phyloP scores from a whole-genome alignment of 352 stramenopile genomes.

The Lagenidium giganteum region DNA sequence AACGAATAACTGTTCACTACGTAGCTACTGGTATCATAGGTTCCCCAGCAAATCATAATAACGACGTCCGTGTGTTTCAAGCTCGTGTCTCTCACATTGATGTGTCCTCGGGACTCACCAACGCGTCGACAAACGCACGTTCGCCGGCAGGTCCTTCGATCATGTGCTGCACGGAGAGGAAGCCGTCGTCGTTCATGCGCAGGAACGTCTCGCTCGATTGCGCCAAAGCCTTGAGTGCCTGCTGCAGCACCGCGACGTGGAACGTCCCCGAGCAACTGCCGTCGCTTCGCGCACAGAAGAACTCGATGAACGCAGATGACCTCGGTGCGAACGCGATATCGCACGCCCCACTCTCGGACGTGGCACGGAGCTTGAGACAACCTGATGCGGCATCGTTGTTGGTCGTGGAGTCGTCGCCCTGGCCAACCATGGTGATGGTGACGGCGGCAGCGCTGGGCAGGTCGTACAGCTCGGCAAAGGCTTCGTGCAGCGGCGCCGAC shows the following conservation, averaged over 20 bases:
- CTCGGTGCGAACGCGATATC: conserved; percentile 73
- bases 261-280: conserved; percentile 50
- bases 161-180: conserved; percentile 84
- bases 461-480: conserved; percentile 80
- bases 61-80: no score
- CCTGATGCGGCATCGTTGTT: conserved; percentile 10
- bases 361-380: conserved; percentile 62
- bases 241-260: conserved; percentile 76
- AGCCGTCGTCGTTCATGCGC: conserved; percentile 74
- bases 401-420: conserved; percentile 5
- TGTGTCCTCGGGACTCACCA: conserved; percentile 77
- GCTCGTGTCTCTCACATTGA: no score
- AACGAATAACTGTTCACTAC: no score
- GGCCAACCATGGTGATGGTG: conserved; percentile 61
- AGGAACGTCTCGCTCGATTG: conserved; percentile 81
- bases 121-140: conserved; percentile 74
- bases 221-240: conserved; percentile 71
- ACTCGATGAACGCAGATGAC: conserved; percentile 81
- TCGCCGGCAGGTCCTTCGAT: conserved; percentile 60
- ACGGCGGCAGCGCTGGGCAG: conserved; percentile 76
- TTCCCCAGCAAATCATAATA: no score
- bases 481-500: conserved; percentile 73
- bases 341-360: conserved; percentile 67
- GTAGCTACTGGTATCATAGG: no score
- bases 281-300: conserved; percentile 35